phyloP scores from a whole-genome alignment of 2,329 filamentous ascomycete genomes.

The Pseudogymnoascus sp. region DNA sequence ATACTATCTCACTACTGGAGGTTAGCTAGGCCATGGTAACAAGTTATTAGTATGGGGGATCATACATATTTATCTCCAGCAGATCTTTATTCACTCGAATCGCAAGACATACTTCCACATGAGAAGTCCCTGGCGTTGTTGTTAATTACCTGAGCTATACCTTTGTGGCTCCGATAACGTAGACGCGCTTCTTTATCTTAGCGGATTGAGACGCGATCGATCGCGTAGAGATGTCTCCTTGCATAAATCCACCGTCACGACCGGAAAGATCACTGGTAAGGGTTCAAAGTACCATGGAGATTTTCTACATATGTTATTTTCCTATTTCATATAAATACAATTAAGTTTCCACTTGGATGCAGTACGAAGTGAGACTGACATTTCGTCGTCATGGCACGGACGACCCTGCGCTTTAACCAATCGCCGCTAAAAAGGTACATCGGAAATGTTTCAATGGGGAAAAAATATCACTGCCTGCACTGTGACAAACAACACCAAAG shows the following conservation, averaged over 20 bases:
- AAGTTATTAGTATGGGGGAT: neutral
- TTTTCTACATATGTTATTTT: neutral
- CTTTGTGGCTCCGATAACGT: conserved; percentile 7
- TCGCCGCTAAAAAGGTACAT: neutral
- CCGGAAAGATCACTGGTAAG: neutral
- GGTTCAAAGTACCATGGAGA: neutral
- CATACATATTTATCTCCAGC: neutral
- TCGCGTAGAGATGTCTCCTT: neutral
- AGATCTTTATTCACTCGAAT: neutral
- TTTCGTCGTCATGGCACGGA: neutral
- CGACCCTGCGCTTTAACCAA: neutral
- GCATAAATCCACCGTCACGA: neutral
- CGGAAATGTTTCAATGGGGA: neutral
- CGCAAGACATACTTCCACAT: neutral
- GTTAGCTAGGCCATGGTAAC: neutral
- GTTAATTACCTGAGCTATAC: neutral
- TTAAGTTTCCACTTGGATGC: neutral
- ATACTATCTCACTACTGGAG: neutral
- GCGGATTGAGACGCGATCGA: conserved; percentile 1
- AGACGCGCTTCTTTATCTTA: conserved; percentile 8
- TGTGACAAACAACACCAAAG: neutral
- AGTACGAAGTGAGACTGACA: neutral
- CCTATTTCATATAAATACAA: neutral
- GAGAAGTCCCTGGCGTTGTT: neutral
- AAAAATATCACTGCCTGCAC: neutral